These are phyloP conservation scores for Coelomomyces lativittatus DNA, from an alignment of 371 early-diverging fungal species.

Conservation along the genomic window DNA sequence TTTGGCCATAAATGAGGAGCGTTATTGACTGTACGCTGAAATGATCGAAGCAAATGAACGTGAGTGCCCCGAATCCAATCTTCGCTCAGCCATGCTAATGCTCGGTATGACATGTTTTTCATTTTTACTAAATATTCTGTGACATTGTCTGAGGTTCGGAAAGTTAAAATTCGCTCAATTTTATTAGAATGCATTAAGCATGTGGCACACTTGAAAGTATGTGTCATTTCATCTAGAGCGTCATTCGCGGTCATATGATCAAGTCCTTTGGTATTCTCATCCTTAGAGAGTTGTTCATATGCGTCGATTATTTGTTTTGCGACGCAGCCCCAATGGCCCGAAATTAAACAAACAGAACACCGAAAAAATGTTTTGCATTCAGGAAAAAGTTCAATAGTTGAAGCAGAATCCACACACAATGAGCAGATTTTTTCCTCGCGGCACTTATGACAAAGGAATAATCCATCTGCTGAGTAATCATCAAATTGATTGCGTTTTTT, in stretches of 20 bases:
- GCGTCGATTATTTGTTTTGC: background rate
- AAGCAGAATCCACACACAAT: no score
- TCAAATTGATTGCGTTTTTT: background rate
- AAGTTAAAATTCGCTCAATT: background rate
- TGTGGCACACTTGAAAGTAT: background rate
- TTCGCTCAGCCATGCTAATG: no score
- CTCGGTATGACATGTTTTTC: background rate
- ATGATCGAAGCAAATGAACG: background rate
- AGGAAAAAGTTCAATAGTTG: no score
- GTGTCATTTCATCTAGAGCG: background rate
- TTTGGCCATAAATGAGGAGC: background rate
- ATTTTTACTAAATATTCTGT: slow-evolving; percentile 1
- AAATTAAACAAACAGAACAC: background rate
- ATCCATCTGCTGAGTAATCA: background rate
- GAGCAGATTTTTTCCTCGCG: background rate
- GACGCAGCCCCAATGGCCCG: background rate
- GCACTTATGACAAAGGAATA: background rate
- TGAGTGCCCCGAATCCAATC: background rate
- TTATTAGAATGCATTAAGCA: background rate
- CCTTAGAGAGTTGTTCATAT: background rate
- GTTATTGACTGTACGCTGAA: background rate
- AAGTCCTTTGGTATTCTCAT: background rate
- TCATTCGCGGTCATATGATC: background rate
- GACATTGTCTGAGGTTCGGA: background rate
- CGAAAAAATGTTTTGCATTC: background rate